Conservation (phyloP, 805 yeast species). For the Hyphopichia homilentoma region DNA sequence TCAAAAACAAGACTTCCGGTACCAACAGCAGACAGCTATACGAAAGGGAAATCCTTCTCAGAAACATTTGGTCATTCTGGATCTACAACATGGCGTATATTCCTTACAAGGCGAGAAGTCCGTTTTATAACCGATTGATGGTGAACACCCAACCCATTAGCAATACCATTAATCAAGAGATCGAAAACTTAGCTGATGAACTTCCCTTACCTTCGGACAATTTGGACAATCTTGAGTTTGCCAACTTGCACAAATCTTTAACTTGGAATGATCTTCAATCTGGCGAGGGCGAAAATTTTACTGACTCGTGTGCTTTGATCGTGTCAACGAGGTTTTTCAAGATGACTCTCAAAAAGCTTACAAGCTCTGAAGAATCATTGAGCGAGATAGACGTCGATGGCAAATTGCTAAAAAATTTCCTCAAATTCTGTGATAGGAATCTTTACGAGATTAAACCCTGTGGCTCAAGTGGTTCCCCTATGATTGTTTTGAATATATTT, state of each 20-base stretch:
- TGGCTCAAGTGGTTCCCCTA: slow-evolving; percentile 10
- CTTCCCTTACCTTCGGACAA: slow-evolving; percentile 5
- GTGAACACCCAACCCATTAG: slow-evolving; percentile 4
- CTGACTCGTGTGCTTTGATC: slow-evolving; percentile 9
- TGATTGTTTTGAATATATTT: slow-evolving; percentile 31
- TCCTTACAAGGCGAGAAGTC: slow-evolving; percentile 12
- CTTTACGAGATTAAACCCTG: slow-evolving; percentile 5
- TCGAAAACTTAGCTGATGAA: slow-evolving; percentile 11
- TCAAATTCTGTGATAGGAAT: slow-evolving; percentile 4
- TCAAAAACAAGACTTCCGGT: slow-evolving; percentile 1
- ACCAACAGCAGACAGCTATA: slow-evolving; percentile 15
- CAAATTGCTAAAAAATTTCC: slow-evolving; percentile 6
- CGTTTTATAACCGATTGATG: slow-evolving; percentile 17
- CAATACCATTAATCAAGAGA: slow-evolving; percentile 7
- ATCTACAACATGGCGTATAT: slow-evolving; percentile 8
- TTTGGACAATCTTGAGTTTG: slow-evolving; percentile 3
- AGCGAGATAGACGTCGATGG: slow-evolving; percentile 1
- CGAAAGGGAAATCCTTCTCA: slow-evolving; percentile 18
- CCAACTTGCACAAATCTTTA: slow-evolving; percentile 4
- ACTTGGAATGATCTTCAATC: slow-evolving; percentile 7
- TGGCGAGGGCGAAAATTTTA: slow-evolving; percentile 1
- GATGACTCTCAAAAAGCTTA: slow-evolving; percentile 8
- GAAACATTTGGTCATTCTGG: slow-evolving; percentile 23
- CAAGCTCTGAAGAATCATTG: slow-evolving; percentile 6
- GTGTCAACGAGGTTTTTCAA: slow-evolving; percentile 10